Conservation (phyloP, 2,329 filamentous ascomycete species). For the Aureobasidium namibiae region DNA sequence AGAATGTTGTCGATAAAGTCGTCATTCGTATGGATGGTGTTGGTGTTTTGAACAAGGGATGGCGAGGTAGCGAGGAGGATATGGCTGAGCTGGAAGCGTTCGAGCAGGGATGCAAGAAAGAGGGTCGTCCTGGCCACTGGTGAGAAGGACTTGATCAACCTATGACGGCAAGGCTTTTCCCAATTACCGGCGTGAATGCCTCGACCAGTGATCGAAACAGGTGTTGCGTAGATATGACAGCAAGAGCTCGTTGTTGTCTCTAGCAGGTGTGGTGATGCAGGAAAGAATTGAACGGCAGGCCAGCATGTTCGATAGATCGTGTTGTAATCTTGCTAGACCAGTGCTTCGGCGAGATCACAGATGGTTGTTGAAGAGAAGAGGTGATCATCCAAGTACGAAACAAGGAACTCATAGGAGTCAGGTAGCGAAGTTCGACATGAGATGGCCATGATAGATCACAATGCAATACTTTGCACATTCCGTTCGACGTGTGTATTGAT, state of each 20-base stretch:
- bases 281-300: background rate
- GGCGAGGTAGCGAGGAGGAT: background rate
- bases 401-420: no score
- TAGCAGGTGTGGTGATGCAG: background rate
- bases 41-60: slow-evolving; percentile 16
- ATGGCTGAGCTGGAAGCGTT: background rate
- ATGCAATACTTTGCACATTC: no score
- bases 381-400: no score
- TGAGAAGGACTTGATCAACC: background rate
- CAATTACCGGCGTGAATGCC: no score
- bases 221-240: no score
- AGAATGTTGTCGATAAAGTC: slow-evolving; percentile 12
- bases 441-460: no score
- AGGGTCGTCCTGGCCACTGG: background rate
- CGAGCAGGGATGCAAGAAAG: background rate
- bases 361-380: no score
- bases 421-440: no score
- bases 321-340: background rate
- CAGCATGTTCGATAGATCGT: background rate
- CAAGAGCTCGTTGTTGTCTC: background rate
- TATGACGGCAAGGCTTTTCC: no score
- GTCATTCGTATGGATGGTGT: slow-evolving; percentile 19
- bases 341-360: background rate
- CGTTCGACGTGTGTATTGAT: no score
- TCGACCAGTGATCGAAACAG: no score